Evolutionary conservation across 306 rosid species (phyloP).

Genomic region (Cucurbita moschata): DNA sequence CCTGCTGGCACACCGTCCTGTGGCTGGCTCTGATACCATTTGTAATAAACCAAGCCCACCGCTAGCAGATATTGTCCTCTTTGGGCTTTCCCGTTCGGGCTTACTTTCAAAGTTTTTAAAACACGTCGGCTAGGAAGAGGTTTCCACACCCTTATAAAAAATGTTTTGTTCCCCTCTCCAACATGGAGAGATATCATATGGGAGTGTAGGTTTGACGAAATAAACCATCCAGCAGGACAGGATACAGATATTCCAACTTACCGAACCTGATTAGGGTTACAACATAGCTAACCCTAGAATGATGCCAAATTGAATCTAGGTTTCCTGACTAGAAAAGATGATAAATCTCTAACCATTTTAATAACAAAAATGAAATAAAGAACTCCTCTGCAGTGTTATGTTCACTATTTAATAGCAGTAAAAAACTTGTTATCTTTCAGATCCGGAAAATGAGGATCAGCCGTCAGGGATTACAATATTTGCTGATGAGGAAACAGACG

Average conservation of each 20-base stretch:
- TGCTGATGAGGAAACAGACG: conserved; percentile 42
- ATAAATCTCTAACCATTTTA: background rate
- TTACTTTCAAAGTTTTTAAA: too few species aligned
- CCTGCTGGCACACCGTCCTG: too few species aligned
- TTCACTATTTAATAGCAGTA: background rate
- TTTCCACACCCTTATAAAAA: too few species aligned
- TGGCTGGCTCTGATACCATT: too few species aligned
- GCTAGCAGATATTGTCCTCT: too few species aligned
- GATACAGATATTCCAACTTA: background rate
- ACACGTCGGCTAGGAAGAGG: too few species aligned
- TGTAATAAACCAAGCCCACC: too few species aligned
- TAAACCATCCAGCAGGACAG: background rate
- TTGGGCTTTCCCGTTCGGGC: too few species aligned
- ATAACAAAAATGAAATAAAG: background rate
- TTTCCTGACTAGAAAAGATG: background rate
- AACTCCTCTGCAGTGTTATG: background rate
- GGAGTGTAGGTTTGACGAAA: background rate
- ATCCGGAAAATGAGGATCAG: conserved; percentile 67
- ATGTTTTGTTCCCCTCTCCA: too few species aligned
- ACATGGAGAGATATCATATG: background rate
- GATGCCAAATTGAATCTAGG: background rate
- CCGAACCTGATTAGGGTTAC: background rate
- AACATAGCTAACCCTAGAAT: background rate
- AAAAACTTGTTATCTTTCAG: conserved; percentile 20
- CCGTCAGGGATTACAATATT: conserved; percentile 83